A percentile compares a stretch with the other conserved stretches of the same genome.
These are phyloP conservation scores for Boletales sp. DNA, from an alignment of 768 basidiomycete genomes.

Conservation along the genomic window DNA sequence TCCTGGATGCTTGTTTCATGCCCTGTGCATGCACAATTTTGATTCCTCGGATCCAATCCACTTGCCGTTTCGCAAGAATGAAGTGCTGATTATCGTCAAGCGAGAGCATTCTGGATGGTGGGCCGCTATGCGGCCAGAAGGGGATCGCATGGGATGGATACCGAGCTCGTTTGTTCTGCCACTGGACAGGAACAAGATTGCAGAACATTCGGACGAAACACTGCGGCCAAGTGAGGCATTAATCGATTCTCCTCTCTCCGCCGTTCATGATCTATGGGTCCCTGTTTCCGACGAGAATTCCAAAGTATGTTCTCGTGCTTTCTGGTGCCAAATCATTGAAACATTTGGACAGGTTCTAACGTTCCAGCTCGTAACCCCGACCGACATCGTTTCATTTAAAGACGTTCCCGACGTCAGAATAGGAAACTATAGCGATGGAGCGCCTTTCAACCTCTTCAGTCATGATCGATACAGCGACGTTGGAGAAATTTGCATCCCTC, in stretches of 20 bases:
- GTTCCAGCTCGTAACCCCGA: slow-evolving; percentile 17
- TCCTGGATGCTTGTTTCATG: slow-evolving; percentile 34
- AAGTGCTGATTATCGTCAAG: slow-evolving; percentile 65
- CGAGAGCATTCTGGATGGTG: slow-evolving; percentile 77
- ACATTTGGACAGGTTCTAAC: slow-evolving; percentile 10
- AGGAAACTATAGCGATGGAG: slow-evolving; percentile 2
- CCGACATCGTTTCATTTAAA: slow-evolving; percentile 12
- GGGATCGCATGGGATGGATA: slow-evolving; percentile 66
- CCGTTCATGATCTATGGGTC: slow-evolving; percentile 17
- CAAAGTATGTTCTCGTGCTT: slow-evolving; percentile 9
- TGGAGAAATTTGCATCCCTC: slow-evolving; percentile 14
- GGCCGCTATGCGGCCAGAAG: slow-evolving; percentile 62
- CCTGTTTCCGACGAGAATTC: slow-evolving; percentile 17
- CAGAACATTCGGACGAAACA: slow-evolving; percentile 48
- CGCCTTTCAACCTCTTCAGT: slow-evolving; percentile 6
- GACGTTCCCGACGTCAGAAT: slow-evolving; percentile 1
- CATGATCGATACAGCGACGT: slow-evolving; percentile 4
- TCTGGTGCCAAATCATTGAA: slow-evolving; percentile 6
- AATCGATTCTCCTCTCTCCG: slow-evolving; percentile 9
- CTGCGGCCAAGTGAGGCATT: slow-evolving; percentile 26
- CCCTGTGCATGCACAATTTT: slow-evolving; percentile 68
- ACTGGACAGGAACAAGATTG: slow-evolving; percentile 31
- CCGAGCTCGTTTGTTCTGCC: slow-evolving; percentile 65
- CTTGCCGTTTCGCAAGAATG: slow-evolving; percentile 60
- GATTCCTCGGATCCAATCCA: slow-evolving; percentile 56